Evolutionary conservation across 2,329 filamentous ascomycete genomes (phyloP), one percentile per base, ranked within the genome.

Genomic region (Gnomoniopsis smithogilvyi): DNA sequence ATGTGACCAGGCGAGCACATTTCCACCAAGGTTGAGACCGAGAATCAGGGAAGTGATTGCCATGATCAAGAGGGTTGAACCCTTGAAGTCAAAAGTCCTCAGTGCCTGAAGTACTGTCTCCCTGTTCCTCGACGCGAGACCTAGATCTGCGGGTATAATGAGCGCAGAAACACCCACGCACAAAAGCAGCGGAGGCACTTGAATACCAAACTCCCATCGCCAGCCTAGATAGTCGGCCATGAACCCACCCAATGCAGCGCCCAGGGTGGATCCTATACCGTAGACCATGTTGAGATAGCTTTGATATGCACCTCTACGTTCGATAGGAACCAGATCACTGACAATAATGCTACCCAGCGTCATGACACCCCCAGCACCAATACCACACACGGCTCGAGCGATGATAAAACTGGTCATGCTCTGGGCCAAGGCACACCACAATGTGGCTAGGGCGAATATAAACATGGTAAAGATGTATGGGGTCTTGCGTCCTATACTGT

Each of bases 281-380:
- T 81, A 90, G 51, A 82, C 78, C 49, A 89, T 76, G 68, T 90
- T 88, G 66, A 90, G 81, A 64, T 87, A 85, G 15, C 86, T 86
- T 69, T 93, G 90, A 65, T 90, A 93, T 3, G 82, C 81, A 33
- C 30, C 76, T 76, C 70, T 55, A n/a, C 77, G 86, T 74, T 89
- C 83, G 63, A 92, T 89, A 1, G 87, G 87, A 38, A 93, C 88
- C 51, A 92, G 73, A 69, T 92, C 89, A 58, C 86, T 89, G 19
- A 87, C 85, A 62, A 92, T 85, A 56, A 92, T 90, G 6, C 80
- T 85, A 1, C 83, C 87, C 74, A 91, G 78, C 1, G 86, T 83
- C 72, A 90, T 81, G 51, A 89, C 79, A 0, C 88, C 89, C 0
- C 89, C 90, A 0, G 89, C 90, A 1, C 89, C 90, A 3, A 93